Evolutionary conservation across 2,329 filamentous ascomycete species (phyloP).

Genomic region (Fusarium metavorans): DNA sequence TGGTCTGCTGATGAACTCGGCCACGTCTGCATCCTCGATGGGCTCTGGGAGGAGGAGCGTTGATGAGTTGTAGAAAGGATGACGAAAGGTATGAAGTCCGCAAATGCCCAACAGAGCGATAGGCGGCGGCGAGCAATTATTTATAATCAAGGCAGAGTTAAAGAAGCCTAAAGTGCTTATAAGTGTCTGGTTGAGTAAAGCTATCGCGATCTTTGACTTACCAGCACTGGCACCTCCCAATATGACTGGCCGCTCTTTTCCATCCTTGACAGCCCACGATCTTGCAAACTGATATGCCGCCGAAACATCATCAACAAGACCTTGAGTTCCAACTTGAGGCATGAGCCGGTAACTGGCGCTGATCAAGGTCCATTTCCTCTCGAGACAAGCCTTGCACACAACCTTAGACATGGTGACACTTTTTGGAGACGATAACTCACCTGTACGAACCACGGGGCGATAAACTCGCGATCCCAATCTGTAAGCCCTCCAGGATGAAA

Average conservation of each 20-base stretch:
- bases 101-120: conserved; percentile 50
- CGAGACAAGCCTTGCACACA: conserved; percentile 42
- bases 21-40: conserved; percentile 42
- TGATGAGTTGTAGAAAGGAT: conserved; percentile 52
- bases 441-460: conserved; percentile 54
- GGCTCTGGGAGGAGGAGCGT: conserved; percentile 44
- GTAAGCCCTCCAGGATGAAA: conserved; percentile 53
- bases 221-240: conserved; percentile 51
- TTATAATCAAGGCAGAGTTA: conserved; percentile 44
- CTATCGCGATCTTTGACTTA: conserved; percentile 18
- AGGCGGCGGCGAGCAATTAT: conserved; percentile 46
- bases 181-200: background rate
- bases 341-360: conserved; percentile 52
- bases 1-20: conserved; percentile 37
- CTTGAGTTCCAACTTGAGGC: conserved; percentile 46
- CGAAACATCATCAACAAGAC: conserved; percentile 47
- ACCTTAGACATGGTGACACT: background rate
- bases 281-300: conserved; percentile 50
- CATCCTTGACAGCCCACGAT: conserved; percentile 26
- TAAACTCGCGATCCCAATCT: conserved; percentile 45
- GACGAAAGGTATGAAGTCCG: conserved; percentile 52
- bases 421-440: conserved; percentile 24
- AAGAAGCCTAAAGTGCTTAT: conserved; percentile 46
- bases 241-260: conserved; percentile 44
- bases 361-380: conserved; percentile 50